A percentile compares a stretch with the other conserved stretches of the same genome.
phyloP scores from a whole-genome alignment of 1,284 basidiomycete species.

The Cystobasidiaceae sp. region DNA sequence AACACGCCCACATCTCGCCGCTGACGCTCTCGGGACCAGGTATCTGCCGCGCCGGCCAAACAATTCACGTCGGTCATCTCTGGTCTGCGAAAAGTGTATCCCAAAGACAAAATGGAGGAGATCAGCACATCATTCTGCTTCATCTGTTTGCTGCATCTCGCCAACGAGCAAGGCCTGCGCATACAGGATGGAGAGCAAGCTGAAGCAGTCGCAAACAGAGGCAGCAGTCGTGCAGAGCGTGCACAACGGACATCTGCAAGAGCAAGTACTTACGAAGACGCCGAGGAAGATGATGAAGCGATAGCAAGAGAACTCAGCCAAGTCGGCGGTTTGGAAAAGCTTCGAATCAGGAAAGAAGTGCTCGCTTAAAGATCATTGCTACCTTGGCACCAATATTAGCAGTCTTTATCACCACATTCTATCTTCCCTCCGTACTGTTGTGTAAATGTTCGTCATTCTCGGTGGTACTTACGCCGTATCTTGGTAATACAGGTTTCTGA shows the following conservation, averaged over 20 bases:
- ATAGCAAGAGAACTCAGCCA: constrained; percentile 3
- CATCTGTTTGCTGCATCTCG: constrained; percentile 57
- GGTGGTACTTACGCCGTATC: no score
- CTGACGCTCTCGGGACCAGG: not conserved
- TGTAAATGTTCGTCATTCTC: no score
- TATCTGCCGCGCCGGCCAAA: not conserved
- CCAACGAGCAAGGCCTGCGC: constrained; percentile 41
- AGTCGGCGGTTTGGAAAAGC: constrained; percentile 28
- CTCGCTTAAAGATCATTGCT: not conserved
- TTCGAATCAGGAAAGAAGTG: constrained; percentile 2
- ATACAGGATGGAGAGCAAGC: constrained; percentile 34
- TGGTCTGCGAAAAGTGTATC: constrained; percentile 73
- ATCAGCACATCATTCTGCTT: constrained; percentile 99
- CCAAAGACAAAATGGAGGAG: constrained; percentile 89
- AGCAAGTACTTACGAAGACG: not conserved
- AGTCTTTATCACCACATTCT: no score
- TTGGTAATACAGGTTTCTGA: no score
- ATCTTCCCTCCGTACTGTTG: no score
- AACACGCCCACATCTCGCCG: no score
- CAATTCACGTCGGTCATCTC: constrained; percentile 60
- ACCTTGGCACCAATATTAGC: not conserved
- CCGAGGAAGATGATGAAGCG: constrained; percentile 9
- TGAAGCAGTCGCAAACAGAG: not conserved
- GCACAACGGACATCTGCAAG: not conserved
- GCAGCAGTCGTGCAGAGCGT: not conserved